These are phyloP conservation scores for Fusarium kyushuense DNA, from an alignment of 2,329 filamentous ascomycete genomes.

Conservation along the genomic window DNA sequence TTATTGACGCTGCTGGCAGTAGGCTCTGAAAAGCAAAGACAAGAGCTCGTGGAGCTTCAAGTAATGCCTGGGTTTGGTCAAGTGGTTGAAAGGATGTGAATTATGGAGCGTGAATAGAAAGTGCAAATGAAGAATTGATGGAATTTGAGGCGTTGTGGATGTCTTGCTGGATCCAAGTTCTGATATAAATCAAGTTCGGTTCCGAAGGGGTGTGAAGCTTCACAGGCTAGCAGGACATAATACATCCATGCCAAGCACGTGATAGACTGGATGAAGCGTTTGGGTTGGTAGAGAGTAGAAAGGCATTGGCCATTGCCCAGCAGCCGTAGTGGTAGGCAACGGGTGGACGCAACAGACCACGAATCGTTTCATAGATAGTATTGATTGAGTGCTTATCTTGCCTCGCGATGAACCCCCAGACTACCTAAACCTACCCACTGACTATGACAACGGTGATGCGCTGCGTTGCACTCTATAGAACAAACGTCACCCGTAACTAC, in stretches of 20 bases:
- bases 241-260: conserved; percentile 34
- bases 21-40: conserved; percentile 3
- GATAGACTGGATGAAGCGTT: conserved; percentile 34
- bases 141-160: not conserved
- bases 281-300: conserved; percentile 11
- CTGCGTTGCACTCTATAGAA: not conserved
- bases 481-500: conserved; percentile 7
- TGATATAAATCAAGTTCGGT: conserved; percentile 35
- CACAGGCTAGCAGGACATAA: conserved; percentile 5
- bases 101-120: not conserved
- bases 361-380: conserved; percentile 21
- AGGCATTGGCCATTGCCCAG: not conserved
- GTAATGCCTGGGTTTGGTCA: not conserved
- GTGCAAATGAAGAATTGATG: conserved; percentile 2
- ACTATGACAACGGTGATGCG: conserved; percentile 12
- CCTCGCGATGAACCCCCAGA: not conserved
- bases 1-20: not conserved
- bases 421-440: not conserved
- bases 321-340: not conserved
- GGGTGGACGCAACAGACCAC: conserved; percentile 30
- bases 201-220: conserved; percentile 36
- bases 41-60: conserved; percentile 17
- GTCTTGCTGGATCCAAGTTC: conserved; percentile 10
- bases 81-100: not conserved
- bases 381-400: conserved; percentile 4